phyloP scores from a whole-genome alignment of 2,329 filamentous ascomycete genomes.

The Talaromyces verruculosus region DNA sequence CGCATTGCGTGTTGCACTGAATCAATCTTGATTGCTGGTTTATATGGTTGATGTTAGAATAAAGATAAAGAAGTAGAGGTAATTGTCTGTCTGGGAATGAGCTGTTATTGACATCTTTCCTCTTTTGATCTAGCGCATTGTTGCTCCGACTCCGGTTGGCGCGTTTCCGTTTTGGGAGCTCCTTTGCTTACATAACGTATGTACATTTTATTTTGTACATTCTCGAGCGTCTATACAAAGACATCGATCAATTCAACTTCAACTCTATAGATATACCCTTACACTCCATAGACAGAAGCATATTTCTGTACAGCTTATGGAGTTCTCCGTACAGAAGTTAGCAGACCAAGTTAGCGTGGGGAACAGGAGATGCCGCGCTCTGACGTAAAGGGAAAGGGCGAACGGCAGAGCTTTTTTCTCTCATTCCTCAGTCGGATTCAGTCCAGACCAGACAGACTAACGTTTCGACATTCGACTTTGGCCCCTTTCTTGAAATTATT shows the following conservation, averaged over 20 bases:
- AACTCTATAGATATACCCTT: not conserved
- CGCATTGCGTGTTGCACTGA: too few species aligned
- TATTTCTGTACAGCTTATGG: not conserved
- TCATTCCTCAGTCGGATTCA: not conserved
- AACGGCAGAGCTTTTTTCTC: constrained; percentile 15
- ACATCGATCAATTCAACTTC: not conserved
- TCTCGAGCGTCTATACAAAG: not conserved
- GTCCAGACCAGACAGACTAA: constrained; percentile 8
- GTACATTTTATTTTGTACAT: not conserved
- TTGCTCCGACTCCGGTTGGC: not conserved
- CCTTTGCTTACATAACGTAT: too few species aligned
- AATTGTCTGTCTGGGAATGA: not conserved
- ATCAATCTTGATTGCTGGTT: too few species aligned
- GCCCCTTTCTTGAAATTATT: constrained; percentile 12
- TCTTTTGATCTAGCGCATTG: constrained; percentile 7
- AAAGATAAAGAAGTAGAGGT: too few species aligned
- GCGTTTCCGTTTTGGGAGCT: not conserved
- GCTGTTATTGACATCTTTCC: constrained; percentile 20
- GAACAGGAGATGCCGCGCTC: constrained; percentile 3
- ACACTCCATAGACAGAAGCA: not conserved
- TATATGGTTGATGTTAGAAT: not conserved
- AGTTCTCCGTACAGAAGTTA: not conserved
- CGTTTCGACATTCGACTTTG: constrained; percentile 6
- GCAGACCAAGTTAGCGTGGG: not conserved
- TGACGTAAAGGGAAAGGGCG: constrained; percentile 16